Conservation (phyloP, 78 protist species). For the Dictyostelium intermedium region DNA sequence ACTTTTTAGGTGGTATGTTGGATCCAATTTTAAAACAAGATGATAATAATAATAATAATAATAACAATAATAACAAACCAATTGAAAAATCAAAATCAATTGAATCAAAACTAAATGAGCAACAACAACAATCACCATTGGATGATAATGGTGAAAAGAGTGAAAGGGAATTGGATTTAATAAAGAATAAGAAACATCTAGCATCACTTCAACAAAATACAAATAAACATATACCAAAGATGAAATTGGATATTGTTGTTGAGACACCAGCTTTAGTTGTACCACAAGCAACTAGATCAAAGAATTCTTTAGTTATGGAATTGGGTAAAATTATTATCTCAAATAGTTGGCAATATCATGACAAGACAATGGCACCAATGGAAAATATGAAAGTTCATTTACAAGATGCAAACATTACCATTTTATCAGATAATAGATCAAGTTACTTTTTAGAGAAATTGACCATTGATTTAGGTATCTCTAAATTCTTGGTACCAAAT, state of each 20-base stretch:
- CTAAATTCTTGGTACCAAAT: constrained; percentile 45
- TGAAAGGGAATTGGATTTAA: neutral
- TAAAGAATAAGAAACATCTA: neutral
- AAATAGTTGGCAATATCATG: constrained; percentile 14
- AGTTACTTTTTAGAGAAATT: constrained; percentile 33
- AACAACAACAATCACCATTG: neutral
- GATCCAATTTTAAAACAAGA: constrained; percentile 55
- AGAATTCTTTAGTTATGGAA: constrained; percentile 30
- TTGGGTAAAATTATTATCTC: constrained; percentile 47
- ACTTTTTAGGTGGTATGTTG: constrained; percentile 66
- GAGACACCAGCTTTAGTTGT: constrained; percentile 58
- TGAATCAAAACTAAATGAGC: neutral
- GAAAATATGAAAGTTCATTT: constrained; percentile 44
- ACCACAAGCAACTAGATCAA: constrained; percentile 20
- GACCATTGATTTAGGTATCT: neutral
- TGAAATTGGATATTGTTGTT: constrained; percentile 49
- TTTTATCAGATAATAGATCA: neutral
- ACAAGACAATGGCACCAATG: neutral
- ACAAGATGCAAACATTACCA: constrained; percentile 33
- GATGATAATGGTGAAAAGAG: neutral
- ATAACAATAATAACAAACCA: neutral
- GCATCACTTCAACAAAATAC: neutral
- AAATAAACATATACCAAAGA: neutral
- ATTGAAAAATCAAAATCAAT: neutral
- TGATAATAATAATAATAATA: neutral